Evolutionary conservation across 2,329 filamentous ascomycete genomes (phyloP), one percentile per base, ranked within the genome.

Genomic region (Claviceps paspali): DNA sequence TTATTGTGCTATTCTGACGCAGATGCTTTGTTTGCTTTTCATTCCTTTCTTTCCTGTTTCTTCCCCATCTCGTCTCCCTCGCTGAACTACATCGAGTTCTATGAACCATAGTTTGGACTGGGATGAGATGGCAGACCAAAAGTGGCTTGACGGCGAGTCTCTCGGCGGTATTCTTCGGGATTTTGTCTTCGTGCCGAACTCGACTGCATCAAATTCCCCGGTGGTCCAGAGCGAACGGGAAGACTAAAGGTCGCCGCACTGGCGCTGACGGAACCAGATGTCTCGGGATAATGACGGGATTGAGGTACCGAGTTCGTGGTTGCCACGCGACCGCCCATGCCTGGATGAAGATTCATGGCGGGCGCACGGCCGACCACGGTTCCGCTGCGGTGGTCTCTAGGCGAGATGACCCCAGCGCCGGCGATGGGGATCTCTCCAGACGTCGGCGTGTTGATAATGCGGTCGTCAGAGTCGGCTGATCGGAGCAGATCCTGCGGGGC

Each of bases 401-500:
- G 71, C 28, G 69, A 70, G 43, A 68, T 57, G 46, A 75, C 69
- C 23, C 59, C 60, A 40, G 65, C 67, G 23, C 70, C 69, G 35
- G 64, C 69, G 42, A 83, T 74, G 28, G 77, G 77, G 41, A 84
- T 83, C 48, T 84, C 77, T 41, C 77, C 78, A 38, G 79, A 81
- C 9, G 77, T 81, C 23, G 80, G 78, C 14, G 77, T 82, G 33
- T 64, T 61, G 39, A 63, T 59, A 38, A 64, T 64, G 33, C 62
- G 61, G 34, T 65, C 61, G 35, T 65, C 54, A 9, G 73, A 78
- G 47, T 78, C 73, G 47, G 61, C 67, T 19, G 70, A 70, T 41
- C 79, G 75, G 33, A 86, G 69, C 24, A 88, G 69, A 9, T 84
- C 80, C 52, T 83, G 78, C 2, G 82, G 84, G 7, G 82, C 74